phyloP scores from a whole-genome alignment of 148 eudicot genomes.

The Chenopodium berlandieri region DNA sequence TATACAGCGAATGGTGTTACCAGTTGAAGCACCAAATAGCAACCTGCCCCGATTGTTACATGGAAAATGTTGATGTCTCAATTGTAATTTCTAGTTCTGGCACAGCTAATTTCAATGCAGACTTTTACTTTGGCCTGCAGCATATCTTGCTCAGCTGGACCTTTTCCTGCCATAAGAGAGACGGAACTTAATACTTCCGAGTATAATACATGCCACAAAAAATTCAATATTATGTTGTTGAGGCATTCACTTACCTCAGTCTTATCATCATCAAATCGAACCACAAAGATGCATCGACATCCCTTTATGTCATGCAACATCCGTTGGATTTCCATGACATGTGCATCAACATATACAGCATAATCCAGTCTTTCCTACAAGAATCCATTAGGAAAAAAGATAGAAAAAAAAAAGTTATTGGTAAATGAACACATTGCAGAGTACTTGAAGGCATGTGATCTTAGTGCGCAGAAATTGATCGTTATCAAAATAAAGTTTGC shows the following conservation, averaged over 20 bases:
- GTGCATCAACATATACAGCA: conserved; percentile 72
- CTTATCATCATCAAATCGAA: conserved; percentile 59
- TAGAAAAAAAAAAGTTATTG: not conserved
- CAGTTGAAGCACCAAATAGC: not conserved
- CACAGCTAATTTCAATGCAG: not conserved
- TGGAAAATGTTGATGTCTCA: not conserved
- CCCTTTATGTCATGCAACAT: conserved; percentile 49
- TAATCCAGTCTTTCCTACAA: conserved; percentile 57
- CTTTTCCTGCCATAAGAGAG: conserved; percentile 47
- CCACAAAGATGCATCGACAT: conserved; percentile 73
- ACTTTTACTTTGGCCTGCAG: conserved; percentile 47
- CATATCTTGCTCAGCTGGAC: conserved; percentile 56
- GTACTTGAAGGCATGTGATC: too few species aligned
- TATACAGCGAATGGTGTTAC: not conserved
- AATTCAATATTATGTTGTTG: not conserved
- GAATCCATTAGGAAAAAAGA: not conserved
- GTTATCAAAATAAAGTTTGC: too few species aligned
- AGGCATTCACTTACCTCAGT: conserved; percentile 48
- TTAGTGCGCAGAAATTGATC: not conserved
- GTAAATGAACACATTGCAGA: too few species aligned
- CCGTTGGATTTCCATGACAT: conserved; percentile 55
- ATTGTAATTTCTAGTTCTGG: not conserved
- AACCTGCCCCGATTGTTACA: not conserved
- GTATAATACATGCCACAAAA: not conserved
- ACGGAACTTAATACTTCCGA: not conserved